Base-by-base conservation (phyloP, 768 basidiomycete genomes). In the Naganishia kalamii region DNA sequence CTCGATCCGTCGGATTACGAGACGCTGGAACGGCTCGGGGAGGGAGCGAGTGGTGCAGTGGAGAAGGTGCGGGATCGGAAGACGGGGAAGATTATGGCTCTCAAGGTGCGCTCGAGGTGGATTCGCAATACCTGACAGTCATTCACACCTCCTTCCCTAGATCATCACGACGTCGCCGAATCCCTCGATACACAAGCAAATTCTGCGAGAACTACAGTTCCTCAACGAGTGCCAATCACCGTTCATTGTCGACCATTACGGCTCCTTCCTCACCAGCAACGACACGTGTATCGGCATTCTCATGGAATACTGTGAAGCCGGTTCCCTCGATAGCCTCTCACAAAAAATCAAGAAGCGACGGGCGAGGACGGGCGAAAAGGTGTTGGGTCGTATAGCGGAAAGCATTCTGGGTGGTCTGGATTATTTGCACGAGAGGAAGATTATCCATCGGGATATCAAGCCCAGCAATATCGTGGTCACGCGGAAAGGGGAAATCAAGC, bases 391-490 rank as follows among this genome's bases (percentile, higher is more conserved):
- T 62, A 78, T 79, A 2, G 75, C 75, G 1, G 68, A 70, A 23
- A 74, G 74, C 21, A 75, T 79, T 29, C 59, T 79, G 25, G 69
- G 69, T 27, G 78, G 76, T 1, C 64, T 79, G 10, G 77, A 78
- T 57, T 78, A 79, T 62, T 69, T 79, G 21, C 78, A 79, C 50
- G 74, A 76, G 63, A 65, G 75, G 27, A 69, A 71, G 47, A 78
- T 79, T 67, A 75, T 79, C 23, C 78, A 79, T 69, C 65, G 78
- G 30, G 78, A 79, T 68, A 79, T 79, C 70, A 79, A 79, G 50
- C 78, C 78, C n/a, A 77, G 75, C 17, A 79, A 79, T 68, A 76
- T 79, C 29, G 70, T 79, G 35, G 68, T 79, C 17, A 77, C 77
- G 2, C 63, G 69, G 27, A 60, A 68, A 15, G 78, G 78, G 15